Evolutionary conservation across 441 rosid species (phyloP), one percentile per base, ranked within the genome.

Genomic region (Capsella rubella): DNA sequence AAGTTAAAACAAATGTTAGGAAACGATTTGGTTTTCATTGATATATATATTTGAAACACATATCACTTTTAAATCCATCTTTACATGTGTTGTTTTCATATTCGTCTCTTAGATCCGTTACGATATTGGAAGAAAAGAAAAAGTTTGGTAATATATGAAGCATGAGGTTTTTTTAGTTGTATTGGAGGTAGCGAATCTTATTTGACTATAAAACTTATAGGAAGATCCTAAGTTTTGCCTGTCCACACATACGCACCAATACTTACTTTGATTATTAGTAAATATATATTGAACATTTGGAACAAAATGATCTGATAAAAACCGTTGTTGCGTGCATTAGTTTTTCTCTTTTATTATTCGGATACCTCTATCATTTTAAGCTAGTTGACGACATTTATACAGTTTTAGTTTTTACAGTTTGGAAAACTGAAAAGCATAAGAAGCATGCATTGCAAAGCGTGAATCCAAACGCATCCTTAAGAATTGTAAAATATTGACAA

Each of bases 401-500:
- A 12, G 6, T 52, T 12, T 52, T 27, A 6, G 6, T 27, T 12
- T 27, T 12, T 31, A 3, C 14, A n/a, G 21, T 31, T 15, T 7
- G n/a, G 55, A 12, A 28, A 57, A 25, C 4, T n/a, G 64, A 53
- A 53, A 9, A 53, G 10, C 63, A 62, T 42, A 62, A 3, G 37
- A 29, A 52, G 45, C 45, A 73, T 21, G 25, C 25, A 21, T 21
- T 21, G 25, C 25, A 21, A 21, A 46, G 32, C 43, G 32, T 50
- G 46, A 64, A 65, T 55, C 52, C 16, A 47, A 64, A 37, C 35
- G 52, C 15, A 57, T 58, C 31, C 39, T 62, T 75, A 47, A 61
- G 49, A 75, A 34, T 43, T 75, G 43, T 61, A 69, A 46, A 34
- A 6, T 6, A 16, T 54, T 61, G 51, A 28, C 53, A 69, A 69